Evolutionary conservation across 495 filamentous ascomycete genomes (phyloP).

Genomic region (Aspergillus indologenus): DNA sequence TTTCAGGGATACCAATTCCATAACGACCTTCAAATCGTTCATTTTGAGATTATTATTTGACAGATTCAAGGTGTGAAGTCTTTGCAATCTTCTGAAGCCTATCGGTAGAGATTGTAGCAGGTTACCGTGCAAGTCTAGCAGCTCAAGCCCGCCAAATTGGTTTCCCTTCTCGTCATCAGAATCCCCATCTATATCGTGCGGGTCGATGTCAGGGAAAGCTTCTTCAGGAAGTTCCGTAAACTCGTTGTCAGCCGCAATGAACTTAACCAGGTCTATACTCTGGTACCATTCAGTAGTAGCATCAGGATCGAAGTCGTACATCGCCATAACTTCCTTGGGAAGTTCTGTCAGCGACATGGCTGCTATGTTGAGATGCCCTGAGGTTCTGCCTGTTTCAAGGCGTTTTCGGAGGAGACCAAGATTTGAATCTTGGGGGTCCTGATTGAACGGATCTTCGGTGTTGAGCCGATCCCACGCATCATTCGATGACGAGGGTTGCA

Average conservation of each 20-base stretch:
- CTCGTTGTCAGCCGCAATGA: constrained; percentile 92
- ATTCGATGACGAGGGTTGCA: constrained; percentile 18
- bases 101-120: constrained; percentile 65
- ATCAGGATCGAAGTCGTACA: constrained; percentile 76
- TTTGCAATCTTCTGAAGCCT: constrained; percentile 68
- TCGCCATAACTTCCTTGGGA: constrained; percentile 78
- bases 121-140: constrained; percentile 85
- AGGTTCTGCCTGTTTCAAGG: constrained; percentile 69
- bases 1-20: constrained; percentile 63
- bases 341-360: constrained; percentile 78
- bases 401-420: constrained; percentile 68
- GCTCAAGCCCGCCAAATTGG: constrained; percentile 81
- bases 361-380: constrained; percentile 86
- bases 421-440: constrained; percentile 57
- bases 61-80: constrained; percentile 78
- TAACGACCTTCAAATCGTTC: constrained; percentile 65
- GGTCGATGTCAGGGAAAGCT: constrained; percentile 72
- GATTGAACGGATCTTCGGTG: constrained; percentile 66
- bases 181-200: constrained; percentile 53
- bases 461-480: constrained; percentile 44
- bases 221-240: constrained; percentile 66
- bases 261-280: constrained; percentile 83
- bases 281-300: constrained; percentile 75
- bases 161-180: constrained; percentile 63
- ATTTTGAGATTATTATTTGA: constrained; percentile 77